Evolutionary conservation across 306 rosid genomes (phyloP).

Genomic region (Pterocarpus santalinus): DNA sequence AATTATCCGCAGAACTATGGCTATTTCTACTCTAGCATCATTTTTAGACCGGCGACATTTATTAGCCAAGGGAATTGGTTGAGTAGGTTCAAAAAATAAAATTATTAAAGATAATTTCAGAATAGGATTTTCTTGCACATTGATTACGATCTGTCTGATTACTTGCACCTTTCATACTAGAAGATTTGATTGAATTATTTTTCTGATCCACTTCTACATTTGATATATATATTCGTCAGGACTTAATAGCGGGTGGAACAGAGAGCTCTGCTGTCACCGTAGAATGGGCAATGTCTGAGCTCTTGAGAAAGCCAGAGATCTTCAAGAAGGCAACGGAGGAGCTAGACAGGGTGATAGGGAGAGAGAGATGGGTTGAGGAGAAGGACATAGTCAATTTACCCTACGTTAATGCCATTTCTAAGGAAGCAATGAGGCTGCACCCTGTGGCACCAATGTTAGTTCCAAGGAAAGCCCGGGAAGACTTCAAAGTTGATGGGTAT

Average conservation of each 20-base stretch:
- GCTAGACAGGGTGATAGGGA: conserved; percentile 72
- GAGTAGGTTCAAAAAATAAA: no score
- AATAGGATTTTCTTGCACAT: neutral
- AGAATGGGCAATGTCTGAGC: conserved; percentile 85
- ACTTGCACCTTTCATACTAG: neutral
- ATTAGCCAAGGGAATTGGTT: no score
- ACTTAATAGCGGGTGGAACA: conserved; percentile 81
- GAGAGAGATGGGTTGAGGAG: conserved; percentile 90
- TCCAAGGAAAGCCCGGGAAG: conserved; percentile 64
- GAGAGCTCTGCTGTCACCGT: conserved; percentile 76
- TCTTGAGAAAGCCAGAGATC: conserved; percentile 66
- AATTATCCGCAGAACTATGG: no score
- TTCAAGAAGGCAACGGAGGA: conserved; percentile 71
- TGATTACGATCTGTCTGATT: neutral
- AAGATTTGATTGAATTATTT: neutral
- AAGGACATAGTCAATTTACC: conserved; percentile 70
- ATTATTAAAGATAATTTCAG: neutral
- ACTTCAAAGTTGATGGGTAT: conserved; percentile 61
- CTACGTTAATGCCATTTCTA: conserved; percentile 59
- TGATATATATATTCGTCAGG: conserved; percentile 46
- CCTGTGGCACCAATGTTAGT: conserved; percentile 86
- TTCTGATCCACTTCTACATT: neutral
- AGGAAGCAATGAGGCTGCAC: conserved; percentile 86
- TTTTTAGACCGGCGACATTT: no score
- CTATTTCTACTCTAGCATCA: no score